These are phyloP conservation scores for Taiwanofungus camphoratus DNA, from an alignment of 1,284 basidiomycete genomes.

Conservation along the genomic window DNA sequence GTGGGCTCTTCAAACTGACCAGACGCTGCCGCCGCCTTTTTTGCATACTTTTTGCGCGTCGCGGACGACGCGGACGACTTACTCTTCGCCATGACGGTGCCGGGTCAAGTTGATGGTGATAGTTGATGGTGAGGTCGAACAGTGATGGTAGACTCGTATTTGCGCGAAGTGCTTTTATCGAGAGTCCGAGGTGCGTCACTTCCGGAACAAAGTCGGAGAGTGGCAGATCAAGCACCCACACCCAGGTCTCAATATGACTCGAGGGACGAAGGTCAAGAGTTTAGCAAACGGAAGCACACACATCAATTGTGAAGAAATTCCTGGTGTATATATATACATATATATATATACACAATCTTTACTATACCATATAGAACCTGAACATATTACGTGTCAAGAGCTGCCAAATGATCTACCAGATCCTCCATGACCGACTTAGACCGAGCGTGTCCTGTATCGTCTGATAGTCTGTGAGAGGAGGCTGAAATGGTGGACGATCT, in stretches of 20 bases:
- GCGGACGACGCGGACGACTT: conserved; percentile 75
- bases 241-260: too few species aligned
- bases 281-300: too few species aligned
- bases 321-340: too few species aligned
- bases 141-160: neutral
- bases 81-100: conserved; percentile 39
- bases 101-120: neutral
- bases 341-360: too few species aligned
- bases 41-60: conserved; percentile 83
- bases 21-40: conserved; percentile 41
- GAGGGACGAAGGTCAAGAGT: too few species aligned
- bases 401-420: conserved; percentile 71
- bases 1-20: conserved; percentile 26
- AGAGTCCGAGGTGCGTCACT: too few species aligned
- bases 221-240: too few species aligned
- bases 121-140: neutral
- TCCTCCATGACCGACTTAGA: conserved; percentile 72
- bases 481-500: conserved; percentile 15
- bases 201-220: too few species aligned
- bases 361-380: too few species aligned
- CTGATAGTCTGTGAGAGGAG: neutral
- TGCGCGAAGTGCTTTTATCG: too few species aligned
- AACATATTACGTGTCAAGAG: conserved; percentile 44
- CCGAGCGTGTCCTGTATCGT: conserved; percentile 12
- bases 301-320: too few species aligned